Evolutionary conservation across 129 eudicot species (phyloP).

Genomic region (Tanacetum coccineum): DNA sequence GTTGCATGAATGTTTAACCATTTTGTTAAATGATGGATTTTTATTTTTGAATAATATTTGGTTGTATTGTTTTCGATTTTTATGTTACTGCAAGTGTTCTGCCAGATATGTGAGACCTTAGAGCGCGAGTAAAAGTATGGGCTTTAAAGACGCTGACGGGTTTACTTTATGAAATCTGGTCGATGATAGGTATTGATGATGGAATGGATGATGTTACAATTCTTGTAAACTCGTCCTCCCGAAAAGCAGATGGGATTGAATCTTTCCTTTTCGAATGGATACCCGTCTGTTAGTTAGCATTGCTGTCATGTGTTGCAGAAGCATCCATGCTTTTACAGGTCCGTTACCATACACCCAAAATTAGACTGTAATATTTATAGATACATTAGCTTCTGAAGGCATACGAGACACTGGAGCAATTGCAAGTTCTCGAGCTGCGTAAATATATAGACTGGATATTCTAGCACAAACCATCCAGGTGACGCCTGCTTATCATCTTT

Average conservation of each 20-base stretch:
- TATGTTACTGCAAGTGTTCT: no score
- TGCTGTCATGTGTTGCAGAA: slow-evolving; percentile 66
- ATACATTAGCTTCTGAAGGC: slow-evolving; percentile 66
- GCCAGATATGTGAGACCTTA: no score
- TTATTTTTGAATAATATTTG: no score
- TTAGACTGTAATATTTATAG: background rate
- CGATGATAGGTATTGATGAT: slow-evolving; percentile 69
- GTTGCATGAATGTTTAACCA: no score
- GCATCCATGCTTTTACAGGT: slow-evolving; percentile 92
- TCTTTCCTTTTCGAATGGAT: slow-evolving; percentile 56
- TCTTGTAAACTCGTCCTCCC: slow-evolving; percentile 80
- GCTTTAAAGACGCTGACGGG: no score
- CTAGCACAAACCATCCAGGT: slow-evolving; percentile 82
- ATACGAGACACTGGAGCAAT: slow-evolving; percentile 74
- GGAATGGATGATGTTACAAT: slow-evolving; percentile 75
- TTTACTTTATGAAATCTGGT: no score
- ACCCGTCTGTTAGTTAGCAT: slow-evolving; percentile 53
- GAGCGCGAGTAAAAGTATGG: no score
- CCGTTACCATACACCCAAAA: background rate
- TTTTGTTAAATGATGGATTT: no score
- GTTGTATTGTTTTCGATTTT: no score
- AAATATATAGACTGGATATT: slow-evolving; percentile 74
- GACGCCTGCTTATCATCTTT: slow-evolving; percentile 17
- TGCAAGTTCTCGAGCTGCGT: slow-evolving; percentile 89
- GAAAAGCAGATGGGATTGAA: slow-evolving; percentile 66